phyloP scores from a whole-genome alignment of 805 yeast species.

The Metschnikowia henanensis region DNA sequence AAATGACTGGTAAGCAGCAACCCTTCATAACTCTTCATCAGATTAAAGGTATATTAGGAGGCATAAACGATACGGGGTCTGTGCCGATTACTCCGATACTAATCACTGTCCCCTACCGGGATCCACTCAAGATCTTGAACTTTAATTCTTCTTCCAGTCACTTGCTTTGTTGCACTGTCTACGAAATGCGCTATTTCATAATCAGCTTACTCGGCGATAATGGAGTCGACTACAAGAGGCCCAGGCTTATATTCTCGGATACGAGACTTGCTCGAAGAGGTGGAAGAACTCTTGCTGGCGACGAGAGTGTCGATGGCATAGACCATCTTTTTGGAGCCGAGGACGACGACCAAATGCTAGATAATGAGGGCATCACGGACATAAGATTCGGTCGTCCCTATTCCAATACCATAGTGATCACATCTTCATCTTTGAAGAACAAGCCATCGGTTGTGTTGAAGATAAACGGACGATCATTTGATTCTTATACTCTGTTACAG shows the following conservation, averaged over 20 bases:
- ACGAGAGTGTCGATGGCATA: conserved; percentile 9
- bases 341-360: conserved; percentile 44
- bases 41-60: conserved; percentile 11
- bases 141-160: conserved; percentile 74
- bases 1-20: conserved; percentile 66
- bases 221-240: conserved; percentile 33
- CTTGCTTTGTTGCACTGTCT: conserved; percentile 70
- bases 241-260: conserved; percentile 42
- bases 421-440: conserved; percentile 37
- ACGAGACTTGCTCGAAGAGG: conserved; percentile 7
- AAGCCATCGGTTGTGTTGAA: conserved; percentile 34
- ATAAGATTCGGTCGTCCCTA: conserved; percentile 50
- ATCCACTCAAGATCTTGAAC: conserved; percentile 73
- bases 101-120: conserved; percentile 81
- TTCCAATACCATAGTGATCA: conserved; percentile 37
- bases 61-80: conserved; percentile 4
- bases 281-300: conserved; percentile 1
- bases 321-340: conserved; percentile 12
- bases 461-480: conserved; percentile 28
- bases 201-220: conserved; percentile 63
- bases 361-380: conserved; percentile 88
- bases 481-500: not conserved
- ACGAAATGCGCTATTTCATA: conserved; percentile 78
- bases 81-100: conserved; percentile 57
- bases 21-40: conserved; percentile 69